Evolutionary conservation across 768 basidiomycete genomes (phyloP), one percentile per base, ranked within the genome.

Genomic region (Amanita subjunquillea): DNA sequence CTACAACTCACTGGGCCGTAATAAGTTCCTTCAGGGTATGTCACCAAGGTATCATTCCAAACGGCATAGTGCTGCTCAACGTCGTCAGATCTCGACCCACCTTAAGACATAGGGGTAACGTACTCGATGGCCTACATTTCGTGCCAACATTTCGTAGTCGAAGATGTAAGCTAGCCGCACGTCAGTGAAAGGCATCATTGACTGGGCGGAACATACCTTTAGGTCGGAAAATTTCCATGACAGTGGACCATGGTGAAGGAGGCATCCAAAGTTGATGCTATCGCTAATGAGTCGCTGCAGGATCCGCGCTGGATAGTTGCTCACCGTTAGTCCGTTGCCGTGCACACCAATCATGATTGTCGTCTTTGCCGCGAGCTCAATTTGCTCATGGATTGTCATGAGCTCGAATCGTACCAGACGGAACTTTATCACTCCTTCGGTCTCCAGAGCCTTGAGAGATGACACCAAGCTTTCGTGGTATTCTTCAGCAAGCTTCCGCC

Each of bases 181-280:
- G 38, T 51, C 50, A 42, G 27, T 42, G 17, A 7, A 22, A 25
- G 0, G 6, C 23, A 25, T 36, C 22, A 37, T 13, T 12, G 9
- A 20, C 22, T 25, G 22, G 20, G 23, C 29, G 3, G 6, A 48
- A 29, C 30, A 13, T 50, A 54, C 83, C 83, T 37, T 65, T 67
- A 0, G 83, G 83, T 57, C 68, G 73, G 65, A 87, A 79, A 29
- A 87, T 78, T 64, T 88, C 85, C 59, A 87, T 80, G 20, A 85
- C 78, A 22, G 83, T 78, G n/a, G 82, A 76, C 39, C 74, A 66
- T 6, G 74, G 72, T 3, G 79, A 79, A 15, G 70, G 66, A 32
- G 83, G 78, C 83, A 87, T 85, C 76, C 79, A 78, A 48, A 87
- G 68, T 41, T 85, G 67, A 60, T 83, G 82, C 59, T 63, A 41